Evolutionary conservation across 257 asterid species (phyloP).

Genomic region (Solanum ossicruentum): DNA sequence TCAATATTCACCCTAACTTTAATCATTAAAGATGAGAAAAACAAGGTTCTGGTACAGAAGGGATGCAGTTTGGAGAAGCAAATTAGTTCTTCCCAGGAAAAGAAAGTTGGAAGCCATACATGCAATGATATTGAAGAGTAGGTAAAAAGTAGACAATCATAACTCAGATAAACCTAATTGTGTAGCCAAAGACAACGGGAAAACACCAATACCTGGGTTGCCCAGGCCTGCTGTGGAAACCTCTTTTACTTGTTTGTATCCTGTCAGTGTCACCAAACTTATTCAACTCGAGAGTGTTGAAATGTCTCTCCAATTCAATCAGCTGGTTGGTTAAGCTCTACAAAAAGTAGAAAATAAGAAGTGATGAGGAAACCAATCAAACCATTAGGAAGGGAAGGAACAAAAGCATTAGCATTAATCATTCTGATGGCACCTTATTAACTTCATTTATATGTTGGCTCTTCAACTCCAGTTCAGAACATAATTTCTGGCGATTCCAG

Average conservation of each 20-base stretch:
- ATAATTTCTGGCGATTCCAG: conserved; percentile 80
- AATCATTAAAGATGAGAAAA: neutral
- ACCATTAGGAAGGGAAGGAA: conserved; percentile 3
- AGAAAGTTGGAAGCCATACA: neutral
- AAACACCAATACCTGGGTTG: conserved; percentile 49
- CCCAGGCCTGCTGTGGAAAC: conserved; percentile 30
- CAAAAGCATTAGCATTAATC: neutral
- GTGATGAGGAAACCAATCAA: conserved; percentile 1
- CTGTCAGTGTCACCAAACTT: conserved; percentile 56
- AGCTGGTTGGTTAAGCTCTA: conserved; percentile 72
- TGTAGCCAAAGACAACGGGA: neutral
- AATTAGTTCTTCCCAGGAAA: neutral
- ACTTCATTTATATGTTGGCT: conserved; percentile 44
- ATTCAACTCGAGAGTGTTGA: conserved; percentile 66
- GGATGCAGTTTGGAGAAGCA: neutral
- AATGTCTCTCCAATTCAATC: conserved; percentile 87
- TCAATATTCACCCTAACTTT: neutral
- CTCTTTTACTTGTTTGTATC: conserved; percentile 28
- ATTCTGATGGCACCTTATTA: conserved; percentile 46
- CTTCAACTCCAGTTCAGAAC: conserved; percentile 77
- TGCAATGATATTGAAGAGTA: neutral
- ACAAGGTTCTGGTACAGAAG: neutral
- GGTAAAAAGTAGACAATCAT: neutral
- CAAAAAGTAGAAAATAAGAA: neutral
- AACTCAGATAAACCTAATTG: neutral